Evolutionary conservation across 2,329 filamentous ascomycete species (phyloP), one percentile per base, ranked within the genome.

Genomic region (Exophiala phaeomuriformis): DNA sequence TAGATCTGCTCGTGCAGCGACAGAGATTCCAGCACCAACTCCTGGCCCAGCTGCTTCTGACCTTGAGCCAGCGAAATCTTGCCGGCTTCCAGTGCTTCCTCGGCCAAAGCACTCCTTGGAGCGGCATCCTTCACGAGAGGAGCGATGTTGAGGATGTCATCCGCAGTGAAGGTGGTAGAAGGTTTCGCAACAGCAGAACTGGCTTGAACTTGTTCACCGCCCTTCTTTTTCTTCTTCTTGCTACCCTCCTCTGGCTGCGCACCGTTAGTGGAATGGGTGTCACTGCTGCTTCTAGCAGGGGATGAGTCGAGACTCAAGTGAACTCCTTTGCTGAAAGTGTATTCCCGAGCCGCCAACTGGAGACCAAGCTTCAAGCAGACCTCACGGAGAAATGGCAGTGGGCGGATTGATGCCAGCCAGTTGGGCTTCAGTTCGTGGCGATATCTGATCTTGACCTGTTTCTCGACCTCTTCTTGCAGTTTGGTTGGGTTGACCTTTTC

Each of bases 1-100:
- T 98, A 98, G 63, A 98, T 97, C 71, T 98, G 93, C 76, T 98
- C 93, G 66, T 98, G 91, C 41, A 98, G 77, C 43, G 93, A 95
- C 56, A 98, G 75, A 36, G 90, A 96, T 71, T 98, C 93, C n/a
- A 97, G 76, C 31, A 98, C 80, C 52, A 98, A 80, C 71, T 98
- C 93, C 71, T 96, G 90, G 39, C 93, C 93, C 43, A 98, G 82
- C 72, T 96, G 93, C 74, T 88, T 91, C 75, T 98, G 90, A 68
- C 88, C 86, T 68, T 97, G 91, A 64, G 93, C 82, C 57, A 98
- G 84, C n/a, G 91, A 96, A 67, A 98, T 91, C 49, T 90, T 88
- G 28, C 93, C 93, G 53, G 91, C 93, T 71, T 98, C 93, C 41
- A 98, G 77, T 9, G 93, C 91, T 72, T 98, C 93, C 69, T 98